These are phyloP conservation scores for Wickerhamiella azymoides DNA, from an alignment of 805 yeast genomes.

Conservation along the genomic window DNA sequence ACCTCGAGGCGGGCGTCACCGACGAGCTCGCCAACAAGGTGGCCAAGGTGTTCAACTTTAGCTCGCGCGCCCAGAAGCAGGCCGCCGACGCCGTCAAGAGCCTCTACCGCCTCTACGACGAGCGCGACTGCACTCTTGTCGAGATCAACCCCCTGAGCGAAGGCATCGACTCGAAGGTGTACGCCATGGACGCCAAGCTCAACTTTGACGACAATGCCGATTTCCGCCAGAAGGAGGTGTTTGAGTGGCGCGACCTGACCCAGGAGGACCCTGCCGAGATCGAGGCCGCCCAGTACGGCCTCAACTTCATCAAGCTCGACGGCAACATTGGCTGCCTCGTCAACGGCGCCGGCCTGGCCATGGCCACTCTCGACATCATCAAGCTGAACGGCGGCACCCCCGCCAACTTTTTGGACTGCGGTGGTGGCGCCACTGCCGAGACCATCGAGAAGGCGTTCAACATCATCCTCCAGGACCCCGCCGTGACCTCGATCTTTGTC, in stretches of 20 bases:
- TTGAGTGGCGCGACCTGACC: conserved; percentile 89
- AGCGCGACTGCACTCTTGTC: conserved; percentile 92
- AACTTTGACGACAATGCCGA: conserved; percentile 95
- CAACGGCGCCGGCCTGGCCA: conserved; percentile 99
- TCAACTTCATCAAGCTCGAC: conserved; percentile 93
- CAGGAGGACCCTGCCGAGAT: conserved; percentile 98
- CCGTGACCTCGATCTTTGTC: conserved; percentile 90
- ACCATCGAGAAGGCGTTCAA: conserved; percentile 95
- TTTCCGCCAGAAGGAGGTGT: conserved; percentile 89
- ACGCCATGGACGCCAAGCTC: conserved; percentile 99
- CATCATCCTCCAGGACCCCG: conserved; percentile 76
- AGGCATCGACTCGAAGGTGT: conserved; percentile 75
- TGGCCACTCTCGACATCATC: conserved; percentile 99
- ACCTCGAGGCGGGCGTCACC: conserved; percentile 66
- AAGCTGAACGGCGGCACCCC: conserved; percentile 97
- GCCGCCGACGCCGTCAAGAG: conserved; percentile 80
- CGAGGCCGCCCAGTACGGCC: conserved; percentile 74
- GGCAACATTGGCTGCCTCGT: conserved; percentile 98
- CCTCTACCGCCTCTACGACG: conserved; percentile 77
- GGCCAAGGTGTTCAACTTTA: conserved; percentile 72
- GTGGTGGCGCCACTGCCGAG: conserved; percentile 99
- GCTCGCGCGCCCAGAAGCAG: conserved; percentile 59
- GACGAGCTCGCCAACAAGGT: conserved; percentile 60
- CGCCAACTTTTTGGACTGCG: conserved; percentile 98
- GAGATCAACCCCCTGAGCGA: conserved; percentile 97